Evolutionary conservation across 2,329 filamentous ascomycete genomes (phyloP), one percentile per base, ranked within the genome.

Genomic region (Phoma sp.): DNA sequence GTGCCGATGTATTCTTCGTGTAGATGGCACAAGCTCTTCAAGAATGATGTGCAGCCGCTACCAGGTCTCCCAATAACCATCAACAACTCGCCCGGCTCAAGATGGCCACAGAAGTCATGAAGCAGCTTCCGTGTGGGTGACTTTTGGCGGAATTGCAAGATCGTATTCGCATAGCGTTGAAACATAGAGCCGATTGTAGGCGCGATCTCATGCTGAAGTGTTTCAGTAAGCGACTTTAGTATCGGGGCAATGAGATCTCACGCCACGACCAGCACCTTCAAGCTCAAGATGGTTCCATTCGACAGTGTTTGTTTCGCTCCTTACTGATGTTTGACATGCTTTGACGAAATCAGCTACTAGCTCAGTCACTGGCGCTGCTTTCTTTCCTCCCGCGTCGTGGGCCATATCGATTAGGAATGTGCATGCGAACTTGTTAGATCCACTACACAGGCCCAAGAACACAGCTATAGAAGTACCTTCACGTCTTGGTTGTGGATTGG

Each of bases 201-300:
- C 27, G 46, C 46, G 11, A 36, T 42, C 22, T 49, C 46, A 42
- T 49, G 46, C 46, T 49, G 13, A 10, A 35, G 14, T 3, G 18
- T 27, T 23, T 41, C 30, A 41, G 29, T 33, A n/a, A 40, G 30
- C 23, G 7, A 24, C 2, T 33, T 32, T 29, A 24, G 36, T 30
- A 40, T 18, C 10, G 1, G 33, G 22, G 27, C 13, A 3, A 32
- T 8, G 22, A 24, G 32, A 40, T 40, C 25, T 41, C 33, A 40
- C 45, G 29, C 45, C 45, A 48, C 45, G 45, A 32, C 45, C 45
- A 40, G 36, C 46, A 36, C 46, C 46, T 49, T 49, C 46, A 49
- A 49, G 46, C 46, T 42, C 46, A 36, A 49, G 46, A 49, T 41
- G 36, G 13, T 49, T 49, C 37, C 46, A 42, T 35, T 22, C 11